These are phyloP conservation scores for Triglochin maritima DNA, from an alignment of 106 monocot genomes.

Conservation along the genomic window DNA sequence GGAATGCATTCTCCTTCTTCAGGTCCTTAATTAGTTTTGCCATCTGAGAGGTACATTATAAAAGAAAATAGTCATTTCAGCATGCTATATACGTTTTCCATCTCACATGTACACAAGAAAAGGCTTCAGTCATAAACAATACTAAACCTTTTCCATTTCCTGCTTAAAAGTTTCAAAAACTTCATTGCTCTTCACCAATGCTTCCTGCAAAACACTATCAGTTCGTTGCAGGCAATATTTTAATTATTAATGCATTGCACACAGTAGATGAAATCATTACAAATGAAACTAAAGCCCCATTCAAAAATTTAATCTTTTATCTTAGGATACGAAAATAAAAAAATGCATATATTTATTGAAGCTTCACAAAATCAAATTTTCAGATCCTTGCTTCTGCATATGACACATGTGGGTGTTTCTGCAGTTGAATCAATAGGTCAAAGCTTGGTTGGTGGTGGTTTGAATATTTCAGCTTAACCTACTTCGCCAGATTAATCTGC, in stretches of 20 bases:
- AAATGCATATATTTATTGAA: no score
- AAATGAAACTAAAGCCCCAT: no score
- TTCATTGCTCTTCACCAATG: constrained; percentile 83
- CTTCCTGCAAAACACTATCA: constrained; percentile 44
- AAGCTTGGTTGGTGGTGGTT: no score
- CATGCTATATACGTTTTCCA: no score
- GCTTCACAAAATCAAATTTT: no score
- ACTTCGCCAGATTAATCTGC: not conserved
- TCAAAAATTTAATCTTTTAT: no score
- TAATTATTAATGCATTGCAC: not conserved
- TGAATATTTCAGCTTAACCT: no score
- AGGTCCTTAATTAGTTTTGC: constrained; percentile 81
- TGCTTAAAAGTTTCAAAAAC: constrained; percentile 94
- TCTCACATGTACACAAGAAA: not conserved
- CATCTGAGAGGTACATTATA: constrained; percentile 41
- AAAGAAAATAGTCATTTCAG: not conserved
- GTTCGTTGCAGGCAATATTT: not conserved
- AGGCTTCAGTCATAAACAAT: not conserved
- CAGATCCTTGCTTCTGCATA: no score
- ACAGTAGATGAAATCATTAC: not conserved
- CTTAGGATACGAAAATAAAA: no score
- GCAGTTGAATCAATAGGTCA: no score
- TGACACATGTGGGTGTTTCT: no score
- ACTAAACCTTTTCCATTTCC: constrained; percentile 89
- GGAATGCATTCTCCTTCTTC: constrained; percentile 88